Evolutionary conservation across 495 filamentous ascomycete species (phyloP), one percentile per base, ranked within the genome.

Genomic region (Daldinia loculata): DNA sequence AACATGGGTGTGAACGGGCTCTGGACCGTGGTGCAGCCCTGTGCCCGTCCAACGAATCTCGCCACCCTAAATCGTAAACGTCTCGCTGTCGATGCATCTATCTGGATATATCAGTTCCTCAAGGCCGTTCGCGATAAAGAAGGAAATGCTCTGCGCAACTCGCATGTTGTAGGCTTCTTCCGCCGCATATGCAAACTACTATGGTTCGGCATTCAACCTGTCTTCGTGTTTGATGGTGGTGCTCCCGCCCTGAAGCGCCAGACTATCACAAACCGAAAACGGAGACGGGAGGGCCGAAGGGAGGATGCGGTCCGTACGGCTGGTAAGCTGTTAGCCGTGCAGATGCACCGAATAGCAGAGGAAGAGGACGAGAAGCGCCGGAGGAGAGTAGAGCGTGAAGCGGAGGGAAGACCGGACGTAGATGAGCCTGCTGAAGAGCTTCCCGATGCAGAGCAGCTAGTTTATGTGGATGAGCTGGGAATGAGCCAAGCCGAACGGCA

Each of bases 51-150:
- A 17, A 94, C 95, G 66, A 97, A 97, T 80, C 91, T 99, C 72
- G 93, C 96, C 77, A 97, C 95, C 1, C 90, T 99, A 57, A 97
- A 97, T 78, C 90, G 90, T 66, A 97, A 97, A 78, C 93, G 95
- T 24, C 89, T 99, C 65, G 95, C 95, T 30, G 92, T 99, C 78
- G 95, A 99, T 80, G 95, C 96, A 58, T 97, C 93, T 3, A 99
- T 98, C 75, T 99, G 95, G 95, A 98, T 99, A 65, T 99, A 99
- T 82, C 95, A 99, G 77, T 99, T 99, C 76, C 87, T 99, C 68
- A 99, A 99, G 82, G 95, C 95, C 17, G 96, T 99, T 2, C 93
- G 95, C 73, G 95, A 99, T 80, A 97, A 97, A 75, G 95, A 99
- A 81, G 95, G 95, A 41, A 97, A 99, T 75, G 96, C 95, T 1